Evolutionary conservation across 1,284 basidiomycete genomes (phyloP).

Genomic region (Trichosporon faecale): DNA sequence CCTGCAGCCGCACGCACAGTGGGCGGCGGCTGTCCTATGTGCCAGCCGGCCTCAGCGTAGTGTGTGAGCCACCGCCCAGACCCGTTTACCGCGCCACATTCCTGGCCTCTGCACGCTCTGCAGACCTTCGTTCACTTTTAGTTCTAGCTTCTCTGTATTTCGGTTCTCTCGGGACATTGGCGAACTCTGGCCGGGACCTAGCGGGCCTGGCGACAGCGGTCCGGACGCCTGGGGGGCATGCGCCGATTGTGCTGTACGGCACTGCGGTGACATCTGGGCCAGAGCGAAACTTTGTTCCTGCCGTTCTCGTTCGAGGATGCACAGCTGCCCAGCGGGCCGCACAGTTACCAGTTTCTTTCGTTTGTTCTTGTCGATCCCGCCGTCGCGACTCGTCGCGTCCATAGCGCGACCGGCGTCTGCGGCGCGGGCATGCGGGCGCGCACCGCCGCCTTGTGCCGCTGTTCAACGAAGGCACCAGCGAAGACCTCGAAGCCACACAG

Average conservation of each 20-base stretch:
- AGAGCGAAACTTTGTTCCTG: background rate
- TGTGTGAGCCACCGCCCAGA: too few species aligned
- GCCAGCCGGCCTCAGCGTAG: too few species aligned
- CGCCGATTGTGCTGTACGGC: too few species aligned
- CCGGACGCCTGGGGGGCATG: too few species aligned
- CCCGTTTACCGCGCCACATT: too few species aligned
- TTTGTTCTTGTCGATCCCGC: background rate
- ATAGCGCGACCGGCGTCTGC: too few species aligned
- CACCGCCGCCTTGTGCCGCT: background rate
- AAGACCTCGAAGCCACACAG: background rate
- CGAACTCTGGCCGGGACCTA: background rate
- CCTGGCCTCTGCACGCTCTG: background rate
- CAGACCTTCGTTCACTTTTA: background rate
- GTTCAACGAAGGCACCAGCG: background rate
- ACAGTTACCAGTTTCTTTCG: background rate
- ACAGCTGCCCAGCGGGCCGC: background rate
- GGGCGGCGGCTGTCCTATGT: too few species aligned
- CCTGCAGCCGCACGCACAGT: too few species aligned
- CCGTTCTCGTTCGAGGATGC: background rate
- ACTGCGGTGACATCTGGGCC: background rate
- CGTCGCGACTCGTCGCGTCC: too few species aligned
- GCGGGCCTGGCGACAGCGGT: background rate
- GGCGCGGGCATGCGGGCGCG: background rate
- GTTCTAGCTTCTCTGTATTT: background rate
- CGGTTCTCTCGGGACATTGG: background rate